phyloP scores from a whole-genome alignment of 2,329 filamentous ascomycete genomes.

The Metarhizium rileyi region DNA sequence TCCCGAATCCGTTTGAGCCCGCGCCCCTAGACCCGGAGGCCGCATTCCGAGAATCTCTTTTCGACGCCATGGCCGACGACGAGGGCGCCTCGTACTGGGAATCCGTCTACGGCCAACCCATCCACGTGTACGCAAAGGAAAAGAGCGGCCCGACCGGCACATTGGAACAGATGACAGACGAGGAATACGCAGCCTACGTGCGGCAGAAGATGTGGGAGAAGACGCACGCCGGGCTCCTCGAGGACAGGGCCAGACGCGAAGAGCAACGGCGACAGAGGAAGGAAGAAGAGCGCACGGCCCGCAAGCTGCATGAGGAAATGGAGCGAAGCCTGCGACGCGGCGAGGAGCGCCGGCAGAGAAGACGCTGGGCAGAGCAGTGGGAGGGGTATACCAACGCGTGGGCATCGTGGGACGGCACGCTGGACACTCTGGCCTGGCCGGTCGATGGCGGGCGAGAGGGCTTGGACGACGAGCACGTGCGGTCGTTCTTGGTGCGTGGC shows the following conservation, averaged over 20 bases:
- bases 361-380: constrained; percentile 52
- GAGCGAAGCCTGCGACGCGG: constrained; percentile 59
- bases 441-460: constrained; percentile 49
- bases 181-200: constrained; percentile 83
- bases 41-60: constrained; percentile 87
- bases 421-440: constrained; percentile 58
- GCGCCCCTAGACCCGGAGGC: constrained; percentile 53
- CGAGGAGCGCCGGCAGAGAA: constrained; percentile 48
- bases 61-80: constrained; percentile 94
- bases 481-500: constrained; percentile 55
- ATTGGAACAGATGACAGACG: constrained; percentile 81
- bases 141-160: constrained; percentile 36
- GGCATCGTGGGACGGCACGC: constrained; percentile 40
- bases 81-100: constrained; percentile 96
- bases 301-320: constrained; percentile 51
- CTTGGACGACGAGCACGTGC: constrained; percentile 49
- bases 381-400: constrained; percentile 54
- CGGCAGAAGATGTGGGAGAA: constrained; percentile 91
- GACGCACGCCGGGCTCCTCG: constrained; percentile 72
- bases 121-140: constrained; percentile 63
- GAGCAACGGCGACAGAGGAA: constrained; percentile 40
- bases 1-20: constrained; percentile 36
- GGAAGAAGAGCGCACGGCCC: constrained; percentile 39
- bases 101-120: constrained; percentile 88
- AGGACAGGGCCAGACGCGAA: constrained; percentile 59